Percentiles rank a stretch among this genome's conserved stretches.
phyloP scores from a whole-genome alignment of 2,329 filamentous ascomycete species.

The Hypoxylon sp. region DNA sequence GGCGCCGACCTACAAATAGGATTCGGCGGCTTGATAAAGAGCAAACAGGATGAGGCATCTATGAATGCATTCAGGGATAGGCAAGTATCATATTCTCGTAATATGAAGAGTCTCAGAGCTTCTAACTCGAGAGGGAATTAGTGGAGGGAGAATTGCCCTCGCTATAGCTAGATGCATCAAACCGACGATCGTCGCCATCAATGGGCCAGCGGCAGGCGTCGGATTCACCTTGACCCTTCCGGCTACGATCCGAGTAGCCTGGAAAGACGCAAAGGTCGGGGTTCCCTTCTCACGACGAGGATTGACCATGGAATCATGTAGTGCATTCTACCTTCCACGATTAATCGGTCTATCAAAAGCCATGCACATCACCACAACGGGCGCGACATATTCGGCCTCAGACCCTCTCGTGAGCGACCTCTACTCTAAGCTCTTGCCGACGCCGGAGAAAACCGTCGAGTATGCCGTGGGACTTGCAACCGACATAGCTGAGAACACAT shows the following conservation, averaged over 20 bases:
- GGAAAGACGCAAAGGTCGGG: not conserved
- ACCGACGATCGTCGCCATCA: constrained; percentile 1
- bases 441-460: not conserved
- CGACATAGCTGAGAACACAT: not conserved
- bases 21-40: constrained; percentile 2
- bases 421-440: constrained; percentile 1
- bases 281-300: not conserved
- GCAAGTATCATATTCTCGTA: not conserved
- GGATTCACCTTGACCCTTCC: constrained; percentile 1
- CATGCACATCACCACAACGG: not conserved
- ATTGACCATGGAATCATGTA: not conserved
- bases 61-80: constrained; percentile 1
- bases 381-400: not conserved
- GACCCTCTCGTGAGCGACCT: not conserved
- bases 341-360: constrained; percentile 3
- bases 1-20: constrained; percentile 1
- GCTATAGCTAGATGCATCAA: not conserved
- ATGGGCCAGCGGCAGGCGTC: not conserved
- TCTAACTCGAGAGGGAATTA: not conserved
- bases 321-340: not conserved
- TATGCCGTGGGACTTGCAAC: not conserved
- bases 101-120: not conserved
- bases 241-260: constrained; percentile 1
- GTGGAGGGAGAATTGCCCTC: not conserved
- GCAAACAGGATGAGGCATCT: constrained; percentile 2